Percentiles rank a stretch among this genome's conserved stretches.
phyloP scores from a whole-genome alignment of 2,329 filamentous ascomycete genomes.

The Cercospora sp. region DNA sequence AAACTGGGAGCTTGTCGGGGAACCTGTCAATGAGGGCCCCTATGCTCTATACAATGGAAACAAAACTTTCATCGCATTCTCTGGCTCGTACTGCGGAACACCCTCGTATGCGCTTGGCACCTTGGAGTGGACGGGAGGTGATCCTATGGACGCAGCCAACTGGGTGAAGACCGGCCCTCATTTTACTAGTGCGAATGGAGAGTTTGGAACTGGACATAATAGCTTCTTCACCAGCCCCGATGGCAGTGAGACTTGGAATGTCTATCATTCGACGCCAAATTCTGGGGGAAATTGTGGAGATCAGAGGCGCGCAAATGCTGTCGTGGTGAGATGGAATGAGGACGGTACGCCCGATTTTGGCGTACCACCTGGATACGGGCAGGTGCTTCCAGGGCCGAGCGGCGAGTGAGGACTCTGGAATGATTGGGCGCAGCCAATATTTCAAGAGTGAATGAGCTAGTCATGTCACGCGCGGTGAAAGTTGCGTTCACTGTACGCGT shows the following conservation, averaged over 20 bases:
- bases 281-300: slow-evolving; percentile 54
- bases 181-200: slow-evolving; percentile 56
- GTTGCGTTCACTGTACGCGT: background rate
- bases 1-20: slow-evolving; percentile 52
- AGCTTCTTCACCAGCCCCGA: slow-evolving; percentile 61
- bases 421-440: background rate
- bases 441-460: background rate
- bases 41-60: slow-evolving; percentile 56
- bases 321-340: slow-evolving; percentile 52
- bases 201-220: slow-evolving; percentile 41
- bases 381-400: slow-evolving; percentile 22
- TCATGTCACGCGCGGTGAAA: background rate
- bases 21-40: slow-evolving; percentile 58
- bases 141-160: slow-evolving; percentile 47
- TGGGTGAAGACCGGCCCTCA: slow-evolving; percentile 58
- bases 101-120: slow-evolving; percentile 56
- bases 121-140: slow-evolving; percentile 55
- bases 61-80: slow-evolving; percentile 56
- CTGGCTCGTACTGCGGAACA: slow-evolving; percentile 59
- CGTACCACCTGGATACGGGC: slow-evolving; percentile 35
- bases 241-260: slow-evolving; percentile 56
- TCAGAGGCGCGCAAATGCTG: slow-evolving; percentile 55
- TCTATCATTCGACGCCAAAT: slow-evolving; percentile 57
- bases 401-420: slow-evolving; percentile 14
- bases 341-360: slow-evolving; percentile 58